A percentile compares a stretch with the other conserved stretches of the same genome.
Evolutionary conservation across 352 stramenopile species (phyloP).

Genomic region (Phytophthora pluvialis): DNA sequence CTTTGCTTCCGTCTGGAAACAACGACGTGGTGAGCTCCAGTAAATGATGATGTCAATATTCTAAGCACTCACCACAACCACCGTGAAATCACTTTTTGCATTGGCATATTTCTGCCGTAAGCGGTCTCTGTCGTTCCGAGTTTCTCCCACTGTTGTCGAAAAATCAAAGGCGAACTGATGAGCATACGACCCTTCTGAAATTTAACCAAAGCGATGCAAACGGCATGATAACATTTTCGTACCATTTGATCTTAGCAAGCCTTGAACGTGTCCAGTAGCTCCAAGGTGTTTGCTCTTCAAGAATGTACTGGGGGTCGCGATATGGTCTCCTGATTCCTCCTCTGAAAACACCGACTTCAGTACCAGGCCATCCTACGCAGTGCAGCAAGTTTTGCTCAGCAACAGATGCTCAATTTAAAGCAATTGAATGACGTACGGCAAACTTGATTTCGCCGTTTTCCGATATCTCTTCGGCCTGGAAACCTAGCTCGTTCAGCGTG

Average conservation of each 20-base stretch:
- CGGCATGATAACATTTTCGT: not conserved
- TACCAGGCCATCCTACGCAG: conserved; percentile 67
- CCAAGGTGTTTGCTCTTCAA: conserved; percentile 15
- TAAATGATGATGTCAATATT: not conserved
- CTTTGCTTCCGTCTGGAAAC: conserved; percentile 63
- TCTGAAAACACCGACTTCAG: conserved; percentile 68
- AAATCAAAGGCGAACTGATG: not conserved
- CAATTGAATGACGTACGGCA: conserved; percentile 42
- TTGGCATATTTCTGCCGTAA: conserved; percentile 82
- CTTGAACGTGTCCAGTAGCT: conserved; percentile 16
- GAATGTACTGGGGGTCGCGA: conserved; percentile 2
- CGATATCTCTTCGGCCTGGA: conserved; percentile 80
- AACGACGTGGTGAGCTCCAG: conserved; percentile 6
- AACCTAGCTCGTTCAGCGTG: conserved; percentile 78
- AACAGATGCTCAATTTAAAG: not conserved
- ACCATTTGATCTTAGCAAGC: conserved; percentile 34
- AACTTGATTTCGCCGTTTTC: conserved; percentile 86
- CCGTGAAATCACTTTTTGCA: conserved; percentile 79
- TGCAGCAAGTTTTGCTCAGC: not conserved
- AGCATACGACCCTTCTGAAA: not conserved
- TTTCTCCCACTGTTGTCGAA: conserved; percentile 38
- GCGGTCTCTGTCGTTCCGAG: conserved; percentile 68
- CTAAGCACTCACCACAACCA: conserved; percentile 55
- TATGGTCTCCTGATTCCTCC: conserved; percentile 11
- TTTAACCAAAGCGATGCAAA: not conserved